Evolutionary conservation across 306 rosid species (phyloP), one percentile per base, ranked within the genome.

Genomic region (Crotalaria pallida): DNA sequence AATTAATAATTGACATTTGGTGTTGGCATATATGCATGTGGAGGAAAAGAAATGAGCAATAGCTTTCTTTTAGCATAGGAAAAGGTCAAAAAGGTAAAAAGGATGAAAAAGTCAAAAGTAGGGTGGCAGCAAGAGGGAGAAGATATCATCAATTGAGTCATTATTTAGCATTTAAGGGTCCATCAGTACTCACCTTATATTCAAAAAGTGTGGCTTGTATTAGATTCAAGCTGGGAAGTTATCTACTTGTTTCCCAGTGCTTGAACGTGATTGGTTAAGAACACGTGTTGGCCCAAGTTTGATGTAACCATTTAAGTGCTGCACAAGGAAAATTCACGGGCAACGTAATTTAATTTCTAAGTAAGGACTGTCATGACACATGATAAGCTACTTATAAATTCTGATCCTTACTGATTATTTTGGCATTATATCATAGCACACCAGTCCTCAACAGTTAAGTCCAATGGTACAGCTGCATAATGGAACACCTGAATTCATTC

Each of bases 21-120:
- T 48, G 64, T 33, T n/a, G 77, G 33, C n/a, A 52, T n/a, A 52
- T n/a, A 1, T 53, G 67, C 50, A 63, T 75, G 67, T 85, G 97
- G 96, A 80, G 86, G 86, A 77, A 72, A 80, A 76, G 48, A 72
- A 66, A 66, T 24, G 82, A 61, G 65, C 76, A 22, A 65, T 83
- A 75, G 83, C 84, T 87, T 84, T 84, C 89, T 23, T 23, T 22
- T 43, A 53, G 58, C 74, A 7, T 31, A 73, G 40, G 58, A 57
- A 75, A 67, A 71, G 51, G 67, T 40, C 69, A 59, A 81, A 79
- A 80, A 16, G 74, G 65, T n/a, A 61, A 79, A 78, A 79, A 82
- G 67, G 60, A 59, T n/a, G 23, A 55, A 31, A 76, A 72, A 71
- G 67, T 31, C 67, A 76, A 83, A 74, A 67, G 82, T 73, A 40